phyloP scores from a whole-genome alignment of 1,284 basidiomycete species.

The Puccinia novopanici region DNA sequence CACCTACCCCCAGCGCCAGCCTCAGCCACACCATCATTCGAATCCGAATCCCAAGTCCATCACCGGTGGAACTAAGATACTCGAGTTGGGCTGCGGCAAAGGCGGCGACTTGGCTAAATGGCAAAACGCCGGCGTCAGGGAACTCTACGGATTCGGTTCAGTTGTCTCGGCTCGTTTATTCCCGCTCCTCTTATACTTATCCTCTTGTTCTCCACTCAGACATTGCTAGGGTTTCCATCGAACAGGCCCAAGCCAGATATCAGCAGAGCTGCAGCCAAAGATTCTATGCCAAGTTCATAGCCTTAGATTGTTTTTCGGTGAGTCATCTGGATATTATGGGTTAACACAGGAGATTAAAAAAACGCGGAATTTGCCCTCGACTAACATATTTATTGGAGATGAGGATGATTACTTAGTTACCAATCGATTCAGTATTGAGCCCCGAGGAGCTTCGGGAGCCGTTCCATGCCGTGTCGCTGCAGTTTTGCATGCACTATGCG shows the following conservation, averaged over 20 bases:
- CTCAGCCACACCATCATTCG: slow-evolving; percentile 33
- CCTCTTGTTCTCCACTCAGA: slow-evolving; percentile 63
- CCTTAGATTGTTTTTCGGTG: slow-evolving; percentile 82
- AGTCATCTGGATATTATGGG: too few relatives aligned
- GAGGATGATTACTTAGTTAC: slow-evolving; percentile 61
- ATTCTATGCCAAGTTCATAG: slow-evolving; percentile 78
- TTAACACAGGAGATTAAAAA: slow-evolving; percentile 1
- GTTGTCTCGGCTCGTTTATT: slow-evolving; percentile 57
- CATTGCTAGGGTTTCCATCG: slow-evolving; percentile 82
- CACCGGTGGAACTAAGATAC: slow-evolving; percentile 68
- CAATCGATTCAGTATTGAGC: slow-evolving; percentile 72
- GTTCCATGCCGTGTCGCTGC: slow-evolving; percentile 94
- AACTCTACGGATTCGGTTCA: slow-evolving; percentile 78
- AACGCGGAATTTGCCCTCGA: too few relatives aligned
- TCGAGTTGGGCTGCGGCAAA: slow-evolving; percentile 97
- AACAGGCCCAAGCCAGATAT: slow-evolving; percentile 78
- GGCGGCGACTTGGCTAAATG: slow-evolving; percentile 97
- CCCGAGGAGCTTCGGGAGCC: slow-evolving; percentile 65
- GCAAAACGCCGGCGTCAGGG: slow-evolving; percentile 78
- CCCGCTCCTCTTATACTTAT: too few relatives aligned
- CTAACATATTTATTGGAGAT: neutral
- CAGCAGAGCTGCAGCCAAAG: slow-evolving; percentile 63
- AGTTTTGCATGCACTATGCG: slow-evolving; percentile 99
- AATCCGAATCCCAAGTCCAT: slow-evolving; percentile 53
- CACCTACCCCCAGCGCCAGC: slow-evolving; percentile 63